A percentile compares a stretch with the other conserved stretches of the same genome.
Conservation (phyloP, 495 filamentous ascomycete species). For the Pseudoneurospora amorphoporcata region DNA sequence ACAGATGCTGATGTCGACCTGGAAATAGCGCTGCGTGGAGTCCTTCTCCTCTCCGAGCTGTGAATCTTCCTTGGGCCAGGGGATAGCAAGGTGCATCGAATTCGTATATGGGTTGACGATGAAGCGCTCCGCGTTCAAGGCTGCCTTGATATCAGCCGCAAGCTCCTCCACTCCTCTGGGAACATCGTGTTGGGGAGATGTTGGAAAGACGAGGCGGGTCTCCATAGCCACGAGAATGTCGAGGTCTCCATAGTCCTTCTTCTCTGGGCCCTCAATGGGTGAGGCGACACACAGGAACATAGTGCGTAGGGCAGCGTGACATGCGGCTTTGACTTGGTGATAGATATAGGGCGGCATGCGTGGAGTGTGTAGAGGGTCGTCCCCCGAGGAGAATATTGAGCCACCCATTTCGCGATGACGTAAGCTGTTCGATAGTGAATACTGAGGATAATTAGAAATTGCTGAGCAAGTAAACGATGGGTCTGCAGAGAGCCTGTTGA, state of each 20-base stretch:
- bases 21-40: conserved; percentile 33
- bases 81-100: conserved; percentile 37
- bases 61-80: conserved; percentile 28
- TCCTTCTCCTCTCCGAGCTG: conserved; percentile 2
- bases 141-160: conserved; percentile 10
- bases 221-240: conserved; percentile 46
- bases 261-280: conserved; percentile 47
- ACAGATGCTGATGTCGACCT: conserved; percentile 55
- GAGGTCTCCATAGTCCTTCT: conserved; percentile 47
- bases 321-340: conserved; percentile 25
- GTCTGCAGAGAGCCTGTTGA: background rate
- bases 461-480: background rate
- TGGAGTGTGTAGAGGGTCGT: conserved; percentile 40
- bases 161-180: conserved; percentile 2
- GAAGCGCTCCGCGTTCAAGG: conserved; percentile 20
- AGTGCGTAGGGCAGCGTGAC: conserved; percentile 28
- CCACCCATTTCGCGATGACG: conserved; percentile 43
- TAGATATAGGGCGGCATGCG: conserved; percentile 47
- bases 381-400: conserved; percentile 37
- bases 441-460: background rate
- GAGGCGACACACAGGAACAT: conserved; percentile 37
- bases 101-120: conserved; percentile 17
- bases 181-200: background rate
- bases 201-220: conserved; percentile 14
- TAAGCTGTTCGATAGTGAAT: background rate